Conservation (phyloP, 176 grass and related monocot species). For the Ananas comosus region DNA sequence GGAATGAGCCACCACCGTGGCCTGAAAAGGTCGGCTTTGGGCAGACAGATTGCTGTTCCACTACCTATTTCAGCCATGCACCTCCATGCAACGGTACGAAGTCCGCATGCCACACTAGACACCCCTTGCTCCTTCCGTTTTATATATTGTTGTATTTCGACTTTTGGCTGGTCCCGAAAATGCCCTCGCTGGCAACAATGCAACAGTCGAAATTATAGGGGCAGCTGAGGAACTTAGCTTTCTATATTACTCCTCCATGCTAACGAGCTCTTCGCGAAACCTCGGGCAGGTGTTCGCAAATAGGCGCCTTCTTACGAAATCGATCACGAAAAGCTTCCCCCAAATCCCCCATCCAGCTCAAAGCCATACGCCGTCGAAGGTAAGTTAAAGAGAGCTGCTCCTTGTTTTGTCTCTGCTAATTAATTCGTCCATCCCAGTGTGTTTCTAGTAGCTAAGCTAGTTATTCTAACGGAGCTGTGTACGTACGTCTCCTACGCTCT, state of each 20-base stretch:
- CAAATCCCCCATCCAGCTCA: conserved; percentile 67
- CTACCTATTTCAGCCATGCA: conserved; percentile 17
- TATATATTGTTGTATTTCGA: not conserved
- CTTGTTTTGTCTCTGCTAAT: conserved; percentile 1
- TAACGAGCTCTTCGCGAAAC: too few species aligned
- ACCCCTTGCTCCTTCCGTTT: not conserved
- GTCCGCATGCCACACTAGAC: not conserved
- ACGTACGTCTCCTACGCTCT: conserved; percentile 5
- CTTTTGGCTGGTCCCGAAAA: not conserved
- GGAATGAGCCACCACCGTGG: conserved; percentile 13
- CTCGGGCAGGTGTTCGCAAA: not conserved
- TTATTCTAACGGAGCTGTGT: not conserved
- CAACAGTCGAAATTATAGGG: not conserved
- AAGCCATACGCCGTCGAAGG: conserved; percentile 66
- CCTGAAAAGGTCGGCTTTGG: not conserved
- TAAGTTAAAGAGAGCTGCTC: conserved; percentile 4
- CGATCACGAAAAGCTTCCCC: conserved; percentile 61
- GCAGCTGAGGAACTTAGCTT: not conserved
- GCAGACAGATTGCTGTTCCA: conserved; percentile 5
- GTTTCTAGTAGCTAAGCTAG: too few species aligned
- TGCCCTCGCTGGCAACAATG: not conserved
- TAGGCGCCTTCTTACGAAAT: conserved; percentile 75
- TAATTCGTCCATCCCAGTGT: not conserved
- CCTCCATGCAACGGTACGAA: conserved; percentile 15
- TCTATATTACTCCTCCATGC: not conserved